Evolutionary conservation across 345 rosid species (phyloP), one percentile per base, ranked within the genome.

Genomic region (Sonneratia caseolaris): DNA sequence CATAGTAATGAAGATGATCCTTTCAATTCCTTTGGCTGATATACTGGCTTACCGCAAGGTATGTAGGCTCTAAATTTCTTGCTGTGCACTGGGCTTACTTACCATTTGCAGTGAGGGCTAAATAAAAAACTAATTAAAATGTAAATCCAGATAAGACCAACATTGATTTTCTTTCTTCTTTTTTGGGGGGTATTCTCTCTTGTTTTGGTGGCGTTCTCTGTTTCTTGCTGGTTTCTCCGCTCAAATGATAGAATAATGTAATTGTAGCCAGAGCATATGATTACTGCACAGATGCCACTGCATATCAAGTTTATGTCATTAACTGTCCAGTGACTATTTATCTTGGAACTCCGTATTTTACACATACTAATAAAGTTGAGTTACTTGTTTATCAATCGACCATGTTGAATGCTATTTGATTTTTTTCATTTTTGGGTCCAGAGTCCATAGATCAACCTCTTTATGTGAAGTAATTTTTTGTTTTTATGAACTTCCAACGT

Each of bases 1-100:
- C 76, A 83, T 92, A 67, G 85, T 93, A 67, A 77, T 96, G 73
- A 92, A 92, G 90, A 85, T 91, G 99, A 84, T 87, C 49, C 75
- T 96, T 9, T 89, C 99, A 74, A 84, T 96, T 83, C 99, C 99
- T 70, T 73, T 92, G 81, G 86, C 99, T 68, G 99, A 96, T 83
- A 86, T 83, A 68, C 82, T 92, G 79, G 99, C 98, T 64, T 96
- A 79, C 79, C 84, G 93, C 75, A 96, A 96, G 98, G 99, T 96
- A 80, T 72, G 78, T 40, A 68, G 47, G 68, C 66, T 42, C 71
- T 49, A 38, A 24, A 43, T 73, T n/a, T 22, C 64, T n/a, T 16
- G 0, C 35, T 57, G 35, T 21, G 10, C 9, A 55, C 13, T n/a
- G 7, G 10, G 64, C 64, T 57, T 24, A 9, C 64, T 22, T 11